Base-by-base conservation (phyloP, 169 alveolate genomes). In the Theileria annulata region DNA sequence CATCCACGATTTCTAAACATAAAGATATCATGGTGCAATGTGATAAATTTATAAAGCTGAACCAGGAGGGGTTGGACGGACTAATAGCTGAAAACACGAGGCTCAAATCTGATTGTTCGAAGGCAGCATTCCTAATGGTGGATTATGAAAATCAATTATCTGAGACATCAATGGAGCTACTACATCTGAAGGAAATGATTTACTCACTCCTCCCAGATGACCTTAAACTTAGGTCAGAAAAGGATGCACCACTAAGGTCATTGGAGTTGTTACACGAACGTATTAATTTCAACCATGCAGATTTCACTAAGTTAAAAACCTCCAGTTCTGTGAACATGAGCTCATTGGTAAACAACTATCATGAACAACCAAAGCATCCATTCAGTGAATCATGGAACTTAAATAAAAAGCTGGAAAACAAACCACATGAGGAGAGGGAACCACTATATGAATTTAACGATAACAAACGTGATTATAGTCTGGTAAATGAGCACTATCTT, bases 51-150 rank as follows among this genome's bases (percentile, higher is more conserved):
- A n/a, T 64, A 21, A 64, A 64, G 49, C 56, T 64, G 63, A 64
- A 64, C 56, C 54, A 64, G 17, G 51, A 19, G 78, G 77, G 73
- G 1, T 35, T 70, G 35, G 77, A 70, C 12, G 42, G 73, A 19
- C 74, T 81, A 58, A 15, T 48, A 42, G 64, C 51, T n/a, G 88
- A 81, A 58, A 81, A 81, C 74, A 30, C 72, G 21, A 73, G 67
- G 60, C 73, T 81, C 51, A 51, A 74, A 79, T 35, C 83, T 2
- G 88, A 81, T 79, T 75, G 84, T 49, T 19, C 85, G 1, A 23
- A 33, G 19, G 88, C 88, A 2, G 88, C 88, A 3, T 19, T 63
- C 1, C 79, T 78, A 9, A 23, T 81, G 68, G 56, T 54, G 25
- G 80, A 81, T 48, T 81, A 70, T 42, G 85, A 81, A 42, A 49